Evolutionary conservation across 2,329 filamentous ascomycete species (phyloP), one percentile per base, ranked within the genome.

Genomic region (Knoxdaviesia proteae): DNA sequence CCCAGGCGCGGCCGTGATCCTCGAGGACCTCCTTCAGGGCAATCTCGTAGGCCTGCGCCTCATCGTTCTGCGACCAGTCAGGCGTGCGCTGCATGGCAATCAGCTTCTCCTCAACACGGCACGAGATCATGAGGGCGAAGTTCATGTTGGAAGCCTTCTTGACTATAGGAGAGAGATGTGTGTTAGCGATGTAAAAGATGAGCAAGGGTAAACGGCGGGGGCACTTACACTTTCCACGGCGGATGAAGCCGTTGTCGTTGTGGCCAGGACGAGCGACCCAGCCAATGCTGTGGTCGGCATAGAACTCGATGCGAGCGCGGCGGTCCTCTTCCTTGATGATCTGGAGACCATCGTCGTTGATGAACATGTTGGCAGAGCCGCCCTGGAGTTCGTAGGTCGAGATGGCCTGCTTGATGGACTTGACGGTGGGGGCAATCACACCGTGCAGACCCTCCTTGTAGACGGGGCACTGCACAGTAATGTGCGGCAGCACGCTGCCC

Each of bases 381-480:
- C 80, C 80, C 53, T 84, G 79, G 11, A 82, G 64, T 54, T 84
- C 80, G 52, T 84, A 84, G 0, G 77, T 82, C 33, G 76, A 79
- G 54, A 84, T 83, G 47, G 79, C 79, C 51, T 78, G 70, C 60
- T 84, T 84, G 59, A 87, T 69, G 2, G 80, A 86, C 52, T 74
- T 75, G 51, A 87, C 72, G 0, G 82, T 88, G 6, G 82, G 82
- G 20, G 68, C 70, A 52, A 87, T 86, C 57, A 92, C 84, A 47
- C 66, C 73, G 34, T 62, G 62, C 3, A 92, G 67, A 49, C 83
- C 82, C 56, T 92, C 84, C 57, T 88, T 90, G 63, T 90, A 92
- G 0, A 92, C 81, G 5, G 84, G 84, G 56, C 82, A 87, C 54
- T 93, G 84, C 37, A 92, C 80, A 3, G 82, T 88, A 48, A 84